Evolutionary conservation across 1,139 yeast genomes (phyloP), one percentile per base, ranked within the genome.

Genomic region (Hemisphaericaspora xylofermentans): DNA sequence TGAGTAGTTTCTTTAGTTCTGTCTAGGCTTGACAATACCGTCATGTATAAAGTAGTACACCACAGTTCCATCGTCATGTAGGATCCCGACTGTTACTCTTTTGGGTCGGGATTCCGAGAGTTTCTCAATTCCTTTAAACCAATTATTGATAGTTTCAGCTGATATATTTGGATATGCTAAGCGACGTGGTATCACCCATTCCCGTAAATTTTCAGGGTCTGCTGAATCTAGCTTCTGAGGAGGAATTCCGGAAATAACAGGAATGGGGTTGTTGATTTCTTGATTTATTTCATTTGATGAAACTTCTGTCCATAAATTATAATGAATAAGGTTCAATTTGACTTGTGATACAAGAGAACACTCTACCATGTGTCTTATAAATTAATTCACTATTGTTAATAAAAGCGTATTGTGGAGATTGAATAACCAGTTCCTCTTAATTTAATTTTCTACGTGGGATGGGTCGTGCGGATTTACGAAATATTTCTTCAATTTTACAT

Each of bases 41-140:
- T 76, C 75, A 53, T 82, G 76, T 29, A 82, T 71, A 51, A 79
- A 73, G 53, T 84, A 84, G 52, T 82, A 84, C 5, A 82, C 84
- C 3, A 84, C 71, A 0, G 88, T 80, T 0, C 86, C 82, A 56
- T 84, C 91, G 41, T 71, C 71, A 42, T 82, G 79, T 7, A 77
- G 69, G 47, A 84, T 63, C 0, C 78, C 88, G 56, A 82, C 59
- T 0, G 82, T 64, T 2, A 84, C 42, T 38, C 82, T 59, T 17
- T 54, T 54, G 0, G 70, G 76, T 42, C 68, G 55, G 10, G 28
- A 33, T 12, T 12, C 31, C 7, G 29, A 25, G 5, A 55, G 22
- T 5, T 35, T 24, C 10, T 46, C 49, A 10, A 67, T 55, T 14
- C 38, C 48, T 2, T 39, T 48, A 43, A 71, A 71, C 72, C 72